Evolutionary conservation across 2,329 filamentous ascomycete genomes (phyloP).

Genomic region (Colletotrichum sublineola): DNA sequence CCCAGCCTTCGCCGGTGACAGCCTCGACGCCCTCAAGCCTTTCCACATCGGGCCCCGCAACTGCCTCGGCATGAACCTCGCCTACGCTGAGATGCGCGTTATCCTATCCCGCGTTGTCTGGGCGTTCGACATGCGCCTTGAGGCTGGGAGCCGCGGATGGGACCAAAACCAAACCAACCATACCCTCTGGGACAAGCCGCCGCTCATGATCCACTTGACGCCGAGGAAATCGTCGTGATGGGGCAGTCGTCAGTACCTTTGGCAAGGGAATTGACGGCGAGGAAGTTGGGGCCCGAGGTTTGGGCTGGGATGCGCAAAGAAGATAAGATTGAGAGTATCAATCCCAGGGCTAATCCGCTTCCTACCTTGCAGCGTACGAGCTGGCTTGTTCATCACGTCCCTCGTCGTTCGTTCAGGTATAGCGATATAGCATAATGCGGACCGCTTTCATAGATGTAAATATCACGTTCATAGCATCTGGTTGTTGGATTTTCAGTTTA

Average conservation of each 20-base stretch:
- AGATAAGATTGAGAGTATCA: no score
- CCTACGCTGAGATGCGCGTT: conserved; percentile 38
- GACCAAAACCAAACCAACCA: conserved; percentile 12
- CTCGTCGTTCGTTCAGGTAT: no score
- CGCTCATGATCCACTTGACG: conserved; percentile 34
- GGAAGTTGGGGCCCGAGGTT: neutral
- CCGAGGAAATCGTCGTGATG: neutral
- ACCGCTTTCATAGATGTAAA: no score
- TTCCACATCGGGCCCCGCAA: conserved; percentile 35
- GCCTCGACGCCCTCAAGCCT: conserved; percentile 31
- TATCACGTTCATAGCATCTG: neutral
- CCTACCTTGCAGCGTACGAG: neutral
- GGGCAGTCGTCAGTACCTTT: no score
- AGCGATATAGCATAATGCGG: no score
- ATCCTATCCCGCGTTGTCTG: conserved; percentile 30
- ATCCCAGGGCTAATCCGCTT: neutral
- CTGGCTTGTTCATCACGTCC: neutral
- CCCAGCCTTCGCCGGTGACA: conserved; percentile 29
- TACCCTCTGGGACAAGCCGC: conserved; percentile 31
- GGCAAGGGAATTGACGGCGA: neutral
- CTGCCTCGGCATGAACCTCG: conserved; percentile 40
- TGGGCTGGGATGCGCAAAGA: neutral
- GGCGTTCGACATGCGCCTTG: conserved; percentile 34
- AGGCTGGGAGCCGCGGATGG: conserved; percentile 20
- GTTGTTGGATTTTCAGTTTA: neutral